phyloP scores from a whole-genome alignment of 2,329 filamentous ascomycete species.

The Sporothrix humicola region DNA sequence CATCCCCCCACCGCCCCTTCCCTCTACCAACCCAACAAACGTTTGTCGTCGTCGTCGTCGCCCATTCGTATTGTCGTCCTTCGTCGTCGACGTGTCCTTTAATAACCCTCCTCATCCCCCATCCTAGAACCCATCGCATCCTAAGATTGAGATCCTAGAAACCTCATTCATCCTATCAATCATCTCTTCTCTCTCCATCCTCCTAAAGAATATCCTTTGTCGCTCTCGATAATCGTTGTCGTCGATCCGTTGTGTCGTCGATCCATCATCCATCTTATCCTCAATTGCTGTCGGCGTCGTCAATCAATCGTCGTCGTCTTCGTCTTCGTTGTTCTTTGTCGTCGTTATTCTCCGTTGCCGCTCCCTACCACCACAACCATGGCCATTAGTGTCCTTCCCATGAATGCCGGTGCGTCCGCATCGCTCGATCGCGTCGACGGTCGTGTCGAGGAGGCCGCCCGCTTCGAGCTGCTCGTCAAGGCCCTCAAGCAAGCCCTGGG shows the following conservation, averaged over 20 bases:
- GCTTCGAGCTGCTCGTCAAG: conserved; percentile 73
- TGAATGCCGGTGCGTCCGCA: conserved; percentile 2
- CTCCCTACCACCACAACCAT: background rate
- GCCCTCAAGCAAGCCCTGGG: conserved; percentile 78
- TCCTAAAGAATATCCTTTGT: background rate
- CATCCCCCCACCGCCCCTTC: background rate
- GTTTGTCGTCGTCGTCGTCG: background rate
- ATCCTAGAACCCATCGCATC: background rate
- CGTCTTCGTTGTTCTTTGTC: background rate
- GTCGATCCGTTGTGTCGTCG: background rate
- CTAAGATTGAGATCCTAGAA: background rate
- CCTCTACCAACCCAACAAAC: no score
- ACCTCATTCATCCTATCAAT: background rate
- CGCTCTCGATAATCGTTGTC: background rate
- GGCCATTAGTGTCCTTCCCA: conserved; percentile 29
- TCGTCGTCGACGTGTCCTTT: conserved; percentile 24
- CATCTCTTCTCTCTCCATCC: background rate
- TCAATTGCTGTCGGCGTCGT: background rate
- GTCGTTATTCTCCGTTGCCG: background rate
- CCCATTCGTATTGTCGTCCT: background rate
- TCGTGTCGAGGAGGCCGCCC: conserved; percentile 45
- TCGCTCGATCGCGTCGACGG: conserved; percentile 13
- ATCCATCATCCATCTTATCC: background rate
- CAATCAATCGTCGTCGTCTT: background rate
- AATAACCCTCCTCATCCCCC: background rate